Conservation (phyloP, 257 asterid genomes). For the Penstemon barbatus region DNA sequence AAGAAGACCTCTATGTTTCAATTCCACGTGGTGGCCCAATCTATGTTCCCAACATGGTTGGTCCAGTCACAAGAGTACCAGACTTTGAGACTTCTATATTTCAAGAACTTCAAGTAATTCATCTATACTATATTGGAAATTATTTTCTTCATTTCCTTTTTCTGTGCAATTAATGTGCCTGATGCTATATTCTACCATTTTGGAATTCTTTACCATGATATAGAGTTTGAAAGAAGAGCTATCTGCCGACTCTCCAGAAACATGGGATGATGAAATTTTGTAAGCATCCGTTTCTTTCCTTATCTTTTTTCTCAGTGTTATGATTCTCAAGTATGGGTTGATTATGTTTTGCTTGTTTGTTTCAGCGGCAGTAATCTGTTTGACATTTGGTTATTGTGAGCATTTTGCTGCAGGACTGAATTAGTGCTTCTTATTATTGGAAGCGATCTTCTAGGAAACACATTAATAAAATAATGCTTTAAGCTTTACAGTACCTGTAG, state of each 20-base stretch:
- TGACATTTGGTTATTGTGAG: constrained; percentile 11
- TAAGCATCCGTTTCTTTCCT: constrained; percentile 38
- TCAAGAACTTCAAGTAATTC: constrained; percentile 62
- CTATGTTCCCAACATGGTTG: constrained; percentile 56
- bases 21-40: constrained; percentile 88
- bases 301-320: background rate
- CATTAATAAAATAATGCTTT: constrained; percentile 8
- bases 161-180: background rate
- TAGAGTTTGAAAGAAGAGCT: constrained; percentile 67
- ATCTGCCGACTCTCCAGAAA: constrained; percentile 37
- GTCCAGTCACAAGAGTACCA: constrained; percentile 60
- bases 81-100: constrained; percentile 53
- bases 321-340: background rate
- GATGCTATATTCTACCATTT: background rate
- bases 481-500: background rate
- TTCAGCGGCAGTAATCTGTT: background rate
- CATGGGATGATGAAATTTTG: constrained; percentile 58
- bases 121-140: background rate
- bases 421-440: background rate
- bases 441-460: constrained; percentile 2
- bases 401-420: background rate
- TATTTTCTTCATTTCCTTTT: background rate
- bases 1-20: constrained; percentile 49
- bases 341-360: background rate
- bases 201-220: constrained; percentile 20